These are phyloP conservation scores for Kalmusia sp. DNA, from an alignment of 2,329 filamentous ascomycete species.

Conservation along the genomic window DNA sequence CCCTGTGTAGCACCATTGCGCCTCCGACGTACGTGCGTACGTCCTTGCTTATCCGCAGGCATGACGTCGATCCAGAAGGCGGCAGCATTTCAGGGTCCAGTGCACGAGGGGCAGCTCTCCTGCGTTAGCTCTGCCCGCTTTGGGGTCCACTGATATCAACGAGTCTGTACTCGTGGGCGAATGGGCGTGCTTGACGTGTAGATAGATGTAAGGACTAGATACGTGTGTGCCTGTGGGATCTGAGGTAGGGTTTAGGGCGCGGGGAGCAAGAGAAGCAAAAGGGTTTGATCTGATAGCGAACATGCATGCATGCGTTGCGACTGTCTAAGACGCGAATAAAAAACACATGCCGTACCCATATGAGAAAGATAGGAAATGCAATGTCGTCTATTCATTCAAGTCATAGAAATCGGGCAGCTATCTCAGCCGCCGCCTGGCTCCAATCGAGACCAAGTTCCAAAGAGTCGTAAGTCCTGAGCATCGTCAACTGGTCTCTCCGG, in stretches of 20 bases:
- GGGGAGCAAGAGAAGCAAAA: neutral
- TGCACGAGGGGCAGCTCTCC: neutral
- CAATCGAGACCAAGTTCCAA: neutral
- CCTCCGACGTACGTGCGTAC: no score
- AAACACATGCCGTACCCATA: no score
- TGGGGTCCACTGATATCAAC: neutral
- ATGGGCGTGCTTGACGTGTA: neutral
- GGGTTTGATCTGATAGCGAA: no score
- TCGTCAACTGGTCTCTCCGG: neutral
- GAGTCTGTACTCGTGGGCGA: neutral
- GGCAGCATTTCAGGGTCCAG: neutral
- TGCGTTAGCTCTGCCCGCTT: neutral
- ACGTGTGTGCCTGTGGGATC: neutral
- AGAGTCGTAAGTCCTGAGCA: conserved; percentile 25
- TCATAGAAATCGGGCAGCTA: conserved; percentile 4
- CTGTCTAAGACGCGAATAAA: neutral
- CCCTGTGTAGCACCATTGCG: no score
- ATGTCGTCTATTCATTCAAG: conserved; percentile 1
- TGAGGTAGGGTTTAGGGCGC: neutral
- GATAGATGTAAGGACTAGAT: neutral
- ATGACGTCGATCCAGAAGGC: no score
- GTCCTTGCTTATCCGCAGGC: no score
- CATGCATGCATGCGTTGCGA: no score
- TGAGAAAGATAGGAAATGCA: neutral
- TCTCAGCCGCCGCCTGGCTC: neutral